A percentile compares a stretch with the other conserved stretches of the same genome.
These are phyloP conservation scores for Eutrema heterophyllum DNA, from an alignment of 345 rosid genomes.

Conservation along the genomic window DNA sequence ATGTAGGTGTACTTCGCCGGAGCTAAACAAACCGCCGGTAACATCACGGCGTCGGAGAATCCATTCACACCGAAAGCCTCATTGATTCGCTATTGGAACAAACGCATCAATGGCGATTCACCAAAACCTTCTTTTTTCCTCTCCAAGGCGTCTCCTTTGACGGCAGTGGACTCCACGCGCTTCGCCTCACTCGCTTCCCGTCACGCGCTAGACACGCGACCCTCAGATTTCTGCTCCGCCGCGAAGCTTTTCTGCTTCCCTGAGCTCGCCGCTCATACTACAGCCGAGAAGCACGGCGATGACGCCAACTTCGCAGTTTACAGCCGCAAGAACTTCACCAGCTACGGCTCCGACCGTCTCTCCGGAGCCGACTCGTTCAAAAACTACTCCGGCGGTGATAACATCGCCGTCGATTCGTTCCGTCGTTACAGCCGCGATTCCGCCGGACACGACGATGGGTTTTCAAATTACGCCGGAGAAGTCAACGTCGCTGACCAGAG, in stretches of 20 bases:
- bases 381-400: constrained; percentile 43
- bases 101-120: constrained; percentile 38
- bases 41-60: constrained; percentile 23
- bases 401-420: constrained; percentile 44
- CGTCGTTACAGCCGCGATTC: constrained; percentile 62
- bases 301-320: constrained; percentile 53
- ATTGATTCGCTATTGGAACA: constrained; percentile 80
- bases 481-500: constrained; percentile 61
- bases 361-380: constrained; percentile 58
- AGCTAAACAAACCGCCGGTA: constrained; percentile 7
- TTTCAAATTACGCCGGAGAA: constrained; percentile 40
- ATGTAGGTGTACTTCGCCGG: constrained; percentile 19
- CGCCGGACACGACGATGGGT: constrained; percentile 39
- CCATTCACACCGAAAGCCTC: constrained; percentile 75
- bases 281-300: constrained; percentile 31
- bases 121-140: constrained; percentile 60
- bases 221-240: constrained; percentile 61
- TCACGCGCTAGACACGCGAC: constrained; percentile 46
- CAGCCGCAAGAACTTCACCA: constrained; percentile 57
- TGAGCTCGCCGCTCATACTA: constrained; percentile 34
- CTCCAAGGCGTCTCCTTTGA: constrained; percentile 75
- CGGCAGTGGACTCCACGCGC: constrained; percentile 50
- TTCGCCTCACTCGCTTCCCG: constrained; percentile 64
- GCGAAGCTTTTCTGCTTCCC: constrained; percentile 86
- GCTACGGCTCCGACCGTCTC: constrained; percentile 49